Percentiles rank a stretch among this genome's conserved stretches.
Conservation (phyloP, 495 filamentous ascomycete genomes). For the Xylaria castorea region DNA sequence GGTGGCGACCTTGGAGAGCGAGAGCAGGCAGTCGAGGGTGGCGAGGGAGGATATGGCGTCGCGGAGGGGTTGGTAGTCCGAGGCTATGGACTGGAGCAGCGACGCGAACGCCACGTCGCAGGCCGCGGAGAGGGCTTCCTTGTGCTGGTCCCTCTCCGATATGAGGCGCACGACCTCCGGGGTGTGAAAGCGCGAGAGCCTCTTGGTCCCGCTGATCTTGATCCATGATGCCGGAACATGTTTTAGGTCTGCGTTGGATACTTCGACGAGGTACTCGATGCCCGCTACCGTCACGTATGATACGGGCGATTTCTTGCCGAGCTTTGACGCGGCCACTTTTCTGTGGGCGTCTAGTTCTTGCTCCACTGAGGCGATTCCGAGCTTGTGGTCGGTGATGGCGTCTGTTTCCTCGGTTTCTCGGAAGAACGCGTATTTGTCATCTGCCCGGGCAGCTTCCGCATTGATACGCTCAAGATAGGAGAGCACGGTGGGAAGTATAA, state of each 20-base stretch:
- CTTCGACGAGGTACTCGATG: slow-evolving; percentile 94
- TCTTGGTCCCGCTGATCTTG: slow-evolving; percentile 94
- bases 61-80: slow-evolving; percentile 85
- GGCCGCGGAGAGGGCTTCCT: slow-evolving; percentile 87
- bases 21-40: slow-evolving; percentile 87
- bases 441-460: slow-evolving; percentile 76
- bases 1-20: slow-evolving; percentile 79
- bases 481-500: slow-evolving; percentile 72
- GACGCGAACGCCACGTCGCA: slow-evolving; percentile 83
- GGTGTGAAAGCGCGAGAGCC: slow-evolving; percentile 90
- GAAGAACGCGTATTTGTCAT: slow-evolving; percentile 96
- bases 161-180: slow-evolving; percentile 84
- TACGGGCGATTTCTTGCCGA: slow-evolving; percentile 71
- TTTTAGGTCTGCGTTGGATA: slow-evolving; percentile 79
- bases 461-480: slow-evolving; percentile 86
- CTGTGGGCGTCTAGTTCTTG: slow-evolving; percentile 83
- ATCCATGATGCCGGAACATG: slow-evolving; percentile 91
- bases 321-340: slow-evolving; percentile 68
- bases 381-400: slow-evolving; percentile 81
- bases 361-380: slow-evolving; percentile 92
- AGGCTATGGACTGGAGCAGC: slow-evolving; percentile 74
- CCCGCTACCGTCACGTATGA: slow-evolving; percentile 82
- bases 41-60: slow-evolving; percentile 88
- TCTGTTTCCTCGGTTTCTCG: slow-evolving; percentile 84
- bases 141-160: slow-evolving; percentile 92